Conservation (phyloP, 2,329 filamentous ascomycete species). For the Penicillium sclerotigenum region DNA sequence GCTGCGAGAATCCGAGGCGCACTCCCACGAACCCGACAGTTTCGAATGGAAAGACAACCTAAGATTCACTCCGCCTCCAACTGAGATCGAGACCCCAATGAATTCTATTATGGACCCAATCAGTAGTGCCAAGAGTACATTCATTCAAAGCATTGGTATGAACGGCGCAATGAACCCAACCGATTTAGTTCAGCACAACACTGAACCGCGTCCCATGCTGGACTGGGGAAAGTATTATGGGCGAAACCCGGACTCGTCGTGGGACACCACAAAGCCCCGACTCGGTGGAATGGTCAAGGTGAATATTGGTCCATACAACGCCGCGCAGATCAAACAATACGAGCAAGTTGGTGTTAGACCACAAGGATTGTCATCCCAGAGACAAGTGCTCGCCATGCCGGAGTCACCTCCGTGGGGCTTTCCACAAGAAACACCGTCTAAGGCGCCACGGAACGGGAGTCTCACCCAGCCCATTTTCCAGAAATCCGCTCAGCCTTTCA, state of each 20-base stretch:
- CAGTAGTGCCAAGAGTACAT: background rate
- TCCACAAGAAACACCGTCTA: background rate
- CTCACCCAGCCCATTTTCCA: background rate
- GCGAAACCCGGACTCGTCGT: background rate
- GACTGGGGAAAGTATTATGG: slow-evolving; percentile 7
- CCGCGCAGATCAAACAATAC: background rate
- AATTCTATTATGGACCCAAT: background rate
- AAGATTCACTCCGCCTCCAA: background rate
- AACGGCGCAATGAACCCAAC: background rate
- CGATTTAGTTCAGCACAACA: background rate
- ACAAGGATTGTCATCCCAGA: background rate
- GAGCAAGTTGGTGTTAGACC: background rate
- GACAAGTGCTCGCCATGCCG: background rate
- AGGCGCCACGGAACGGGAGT: background rate
- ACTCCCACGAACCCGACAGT: slow-evolving; percentile 6
- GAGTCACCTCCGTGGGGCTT: background rate
- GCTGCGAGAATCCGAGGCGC: slow-evolving; percentile 6
- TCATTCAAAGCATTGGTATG: background rate
- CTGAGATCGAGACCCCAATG: background rate
- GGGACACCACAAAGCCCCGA: background rate
- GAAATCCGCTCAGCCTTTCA: background rate
- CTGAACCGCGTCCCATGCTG: background rate
- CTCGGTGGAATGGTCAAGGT: background rate
- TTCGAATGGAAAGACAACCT: slow-evolving; percentile 19
- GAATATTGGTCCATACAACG: background rate